Conservation (phyloP, 2,329 filamentous ascomycete species). For the Trichoderma sp. region DNA sequence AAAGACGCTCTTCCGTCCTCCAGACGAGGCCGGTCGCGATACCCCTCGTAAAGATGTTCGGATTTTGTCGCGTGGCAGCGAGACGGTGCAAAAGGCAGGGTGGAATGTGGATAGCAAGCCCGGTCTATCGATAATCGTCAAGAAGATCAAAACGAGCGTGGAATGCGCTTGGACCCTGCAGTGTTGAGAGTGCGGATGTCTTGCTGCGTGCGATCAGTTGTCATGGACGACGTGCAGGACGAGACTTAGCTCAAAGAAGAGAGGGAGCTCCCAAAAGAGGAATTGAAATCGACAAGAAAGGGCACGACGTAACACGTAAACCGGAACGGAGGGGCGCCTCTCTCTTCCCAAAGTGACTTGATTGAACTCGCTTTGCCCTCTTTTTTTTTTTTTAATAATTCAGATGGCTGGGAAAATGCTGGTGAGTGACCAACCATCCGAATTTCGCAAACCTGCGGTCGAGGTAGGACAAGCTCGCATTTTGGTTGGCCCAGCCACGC, state of each 20-base stretch:
- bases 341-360: background rate
- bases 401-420: slow-evolving; percentile 14
- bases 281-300: background rate
- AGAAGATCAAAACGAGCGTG: background rate
- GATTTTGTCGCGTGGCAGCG: background rate
- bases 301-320: slow-evolving; percentile 4
- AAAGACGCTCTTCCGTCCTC: background rate
- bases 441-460: slow-evolving; percentile 19
- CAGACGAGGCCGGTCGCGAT: background rate
- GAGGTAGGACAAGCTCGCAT: slow-evolving; percentile 12
- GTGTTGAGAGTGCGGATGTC: slow-evolving; percentile 14
- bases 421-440: slow-evolving; percentile 15
- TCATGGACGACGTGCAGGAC: slow-evolving; percentile 15
- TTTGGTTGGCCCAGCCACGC: slow-evolving; percentile 33
- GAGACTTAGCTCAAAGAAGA: slow-evolving; percentile 19
- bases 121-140: background rate
- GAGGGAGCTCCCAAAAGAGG: slow-evolving; percentile 8
- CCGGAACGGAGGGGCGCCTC: background rate
- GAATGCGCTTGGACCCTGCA: slow-evolving; percentile 14
- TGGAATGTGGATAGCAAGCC: slow-evolving; percentile 12
- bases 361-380: background rate
- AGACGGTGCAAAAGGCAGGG: background rate
- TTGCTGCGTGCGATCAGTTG: slow-evolving; percentile 18
- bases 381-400: background rate
- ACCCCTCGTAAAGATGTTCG: background rate